Percentiles rank a stretch among this genome's conserved stretches.
phyloP scores from a whole-genome alignment of 371 early-diverging fungal species.

The Rhizopus arrhizus region DNA sequence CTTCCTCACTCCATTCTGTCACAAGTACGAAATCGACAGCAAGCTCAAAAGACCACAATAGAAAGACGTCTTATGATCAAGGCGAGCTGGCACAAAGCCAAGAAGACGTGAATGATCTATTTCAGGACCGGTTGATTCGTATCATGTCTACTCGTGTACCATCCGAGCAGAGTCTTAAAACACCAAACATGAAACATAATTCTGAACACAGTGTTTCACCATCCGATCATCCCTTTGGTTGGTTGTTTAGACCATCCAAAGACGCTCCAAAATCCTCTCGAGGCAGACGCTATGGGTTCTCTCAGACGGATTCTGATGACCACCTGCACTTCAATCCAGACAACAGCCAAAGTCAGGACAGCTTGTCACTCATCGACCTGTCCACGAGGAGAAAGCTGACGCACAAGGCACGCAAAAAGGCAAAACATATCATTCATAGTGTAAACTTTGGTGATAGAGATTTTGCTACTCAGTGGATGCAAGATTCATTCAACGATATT shows the following conservation, averaged over 20 bases:
- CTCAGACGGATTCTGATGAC: constrained; percentile 46
- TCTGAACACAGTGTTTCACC: no score
- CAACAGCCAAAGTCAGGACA: neutral
- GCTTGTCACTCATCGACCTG: neutral
- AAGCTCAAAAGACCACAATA: neutral
- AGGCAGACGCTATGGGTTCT: constrained; percentile 46
- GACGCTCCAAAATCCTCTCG: constrained; percentile 20
- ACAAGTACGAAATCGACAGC: neutral
- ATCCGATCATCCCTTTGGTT: neutral
- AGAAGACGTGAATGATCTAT: constrained; percentile 23
- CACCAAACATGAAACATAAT: no score
- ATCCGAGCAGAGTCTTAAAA: neutral
- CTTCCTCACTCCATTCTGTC: neutral
- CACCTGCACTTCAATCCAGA: constrained; percentile 22
- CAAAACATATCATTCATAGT: constrained; percentile 39
- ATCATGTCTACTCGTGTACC: constrained; percentile 41
- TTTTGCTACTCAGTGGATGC: constrained; percentile 50
- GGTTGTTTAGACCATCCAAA: constrained; percentile 8
- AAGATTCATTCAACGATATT: constrained; percentile 45
- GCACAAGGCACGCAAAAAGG: constrained; percentile 27
- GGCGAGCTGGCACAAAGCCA: constrained; percentile 40
- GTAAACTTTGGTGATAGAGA: constrained; percentile 48
- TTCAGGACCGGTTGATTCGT: constrained; percentile 25
- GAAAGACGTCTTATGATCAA: constrained; percentile 29
- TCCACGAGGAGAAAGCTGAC: constrained; percentile 2